phyloP scores from a whole-genome alignment of 345 rosid species.

The Syzygium oleosum region DNA sequence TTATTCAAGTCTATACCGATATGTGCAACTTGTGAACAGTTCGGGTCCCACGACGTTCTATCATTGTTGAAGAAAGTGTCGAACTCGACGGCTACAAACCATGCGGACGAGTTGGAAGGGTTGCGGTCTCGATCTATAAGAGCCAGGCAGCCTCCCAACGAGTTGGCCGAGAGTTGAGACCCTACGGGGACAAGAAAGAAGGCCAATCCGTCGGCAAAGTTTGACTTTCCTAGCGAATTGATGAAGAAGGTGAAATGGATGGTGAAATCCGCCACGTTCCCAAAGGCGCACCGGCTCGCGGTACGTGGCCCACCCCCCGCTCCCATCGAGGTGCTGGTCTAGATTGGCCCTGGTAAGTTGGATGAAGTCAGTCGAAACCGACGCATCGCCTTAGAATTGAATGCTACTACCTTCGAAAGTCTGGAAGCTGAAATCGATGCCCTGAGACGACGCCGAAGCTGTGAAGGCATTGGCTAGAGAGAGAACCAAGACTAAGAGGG shows the following conservation, averaged over 20 bases:
- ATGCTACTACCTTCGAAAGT: too few species aligned
- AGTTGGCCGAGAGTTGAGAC: background rate
- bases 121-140: background rate
- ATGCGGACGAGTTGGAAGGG: background rate
- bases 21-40: background rate
- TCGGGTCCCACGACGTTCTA: slow-evolving; percentile 3
- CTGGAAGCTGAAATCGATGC: too few species aligned
- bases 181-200: slow-evolving; percentile 7
- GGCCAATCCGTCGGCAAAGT: background rate
- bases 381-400: too few species aligned
- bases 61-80: background rate
- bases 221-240: fast-evolving
- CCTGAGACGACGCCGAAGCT: too few species aligned
- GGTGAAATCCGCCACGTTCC: too few species aligned
- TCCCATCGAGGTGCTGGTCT: too few species aligned
- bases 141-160: background rate
- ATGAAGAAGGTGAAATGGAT: too few species aligned
- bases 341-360: too few species aligned
- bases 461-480: too few species aligned
- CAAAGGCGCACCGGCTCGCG: background rate
- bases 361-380: too few species aligned
- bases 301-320: background rate
- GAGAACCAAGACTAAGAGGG: too few species aligned
- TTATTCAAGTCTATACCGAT: slow-evolving; percentile 2
- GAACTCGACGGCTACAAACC: slow-evolving; percentile 10